Base-by-base conservation (phyloP, 2,329 filamentous ascomycete species). In the Epichloe hybrida region DNA sequence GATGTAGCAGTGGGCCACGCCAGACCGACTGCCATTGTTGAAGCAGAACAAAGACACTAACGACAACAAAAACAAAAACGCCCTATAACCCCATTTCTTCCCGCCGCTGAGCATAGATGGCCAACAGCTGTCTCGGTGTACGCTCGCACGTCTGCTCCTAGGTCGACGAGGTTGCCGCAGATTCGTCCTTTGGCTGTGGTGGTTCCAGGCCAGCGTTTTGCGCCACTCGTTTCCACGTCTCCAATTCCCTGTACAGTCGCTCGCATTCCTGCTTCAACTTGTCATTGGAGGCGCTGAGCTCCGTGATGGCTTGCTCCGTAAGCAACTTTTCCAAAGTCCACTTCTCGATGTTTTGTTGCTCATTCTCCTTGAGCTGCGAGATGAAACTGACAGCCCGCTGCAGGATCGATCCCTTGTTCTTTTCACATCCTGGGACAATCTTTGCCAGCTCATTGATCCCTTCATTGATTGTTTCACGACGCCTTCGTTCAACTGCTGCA, bases 361-460 rank as follows among this genome's bases (percentile, higher is more conserved):
- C 91, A 59, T 95, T 94, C 66, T 96, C 89, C 65, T 93, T 94
- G 39, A 98, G 78, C 63, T 96, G 89, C 11, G 83, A 86, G 64
- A 98, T 97, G 71, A 95, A 97, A 56, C 88, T 83, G 9, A 96
- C 91, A 0, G 93, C 89, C 36, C 91, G 87, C 64, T 94, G 87
- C 38, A 98, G 74, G 56, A 98, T 97, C 2, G 89, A 94, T 0
- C 93, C 93, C 70, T 98, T 98, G 74, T 98, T 97, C 76, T 97
- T 98, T 69, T 98, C 93, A 62, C 91, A 96, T 13, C 89, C 89
- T 0, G 93, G 93, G 0, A 98, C 93, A 57, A 98, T 95, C 72
- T 96, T 97, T 58, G 91, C 88, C 35, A 98, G 80, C 68, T 97
- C 93, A 63, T 96, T 97, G 60, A 98, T 98, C 47, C 93, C 93